Evolutionary conservation across 1,284 basidiomycete species (phyloP).

Genomic region (Fomitiporia mediterranea): DNA sequence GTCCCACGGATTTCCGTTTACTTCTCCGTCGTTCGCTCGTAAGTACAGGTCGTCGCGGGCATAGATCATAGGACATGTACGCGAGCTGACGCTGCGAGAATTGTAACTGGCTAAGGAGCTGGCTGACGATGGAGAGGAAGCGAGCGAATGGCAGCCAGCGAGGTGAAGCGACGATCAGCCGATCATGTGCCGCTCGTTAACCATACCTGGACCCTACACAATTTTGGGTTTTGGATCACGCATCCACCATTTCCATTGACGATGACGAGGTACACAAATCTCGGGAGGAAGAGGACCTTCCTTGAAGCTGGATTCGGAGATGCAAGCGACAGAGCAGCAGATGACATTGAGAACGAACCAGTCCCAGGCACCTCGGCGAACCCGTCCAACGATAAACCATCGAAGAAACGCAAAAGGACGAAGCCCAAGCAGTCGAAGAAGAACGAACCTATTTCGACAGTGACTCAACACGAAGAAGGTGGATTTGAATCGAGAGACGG

Average conservation of each 20-base stretch:
- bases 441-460: constrained; percentile 18
- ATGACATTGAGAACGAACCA: constrained; percentile 24
- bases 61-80: constrained; percentile 18
- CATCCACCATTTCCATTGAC: neutral
- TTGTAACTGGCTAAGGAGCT: too few relatives aligned
- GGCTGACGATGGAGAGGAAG: neutral
- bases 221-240: neutral
- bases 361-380: constrained; percentile 18
- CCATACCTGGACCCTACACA: neutral
- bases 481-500: neutral
- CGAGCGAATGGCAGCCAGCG: neutral
- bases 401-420: constrained; percentile 32
- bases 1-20: constrained; percentile 5
- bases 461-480: neutral
- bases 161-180: neutral
- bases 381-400: neutral
- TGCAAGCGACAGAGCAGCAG: constrained; percentile 42
- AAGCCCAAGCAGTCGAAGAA: constrained; percentile 27
- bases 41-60: constrained; percentile 2
- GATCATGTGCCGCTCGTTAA: neutral
- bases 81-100: too few relatives aligned
- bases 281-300: constrained; percentile 67
- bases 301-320: constrained; percentile 55
- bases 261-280: constrained; percentile 72
- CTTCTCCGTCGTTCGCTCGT: neutral